These are phyloP conservation scores for Chenopodium suecicum DNA, from an alignment of 148 eudicot species.

Conservation along the genomic window DNA sequence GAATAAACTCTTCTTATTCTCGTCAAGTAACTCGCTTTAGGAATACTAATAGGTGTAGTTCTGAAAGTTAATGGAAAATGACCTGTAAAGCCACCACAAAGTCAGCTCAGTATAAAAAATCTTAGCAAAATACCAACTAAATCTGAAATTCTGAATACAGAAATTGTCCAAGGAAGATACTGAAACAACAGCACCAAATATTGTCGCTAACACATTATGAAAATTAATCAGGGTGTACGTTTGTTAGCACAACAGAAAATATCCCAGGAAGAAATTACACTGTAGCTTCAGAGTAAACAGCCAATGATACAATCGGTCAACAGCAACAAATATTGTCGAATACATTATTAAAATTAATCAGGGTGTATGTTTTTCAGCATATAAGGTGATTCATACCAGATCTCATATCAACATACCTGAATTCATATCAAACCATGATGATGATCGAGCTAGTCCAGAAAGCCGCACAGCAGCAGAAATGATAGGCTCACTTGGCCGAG, in stretches of 20 bases:
- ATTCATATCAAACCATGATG: slow-evolving; percentile 94
- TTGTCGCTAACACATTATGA: too few species aligned
- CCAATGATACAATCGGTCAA: neutral
- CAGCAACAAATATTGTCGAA: neutral
- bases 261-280: neutral
- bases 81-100: slow-evolving; percentile 47
- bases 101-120: neutral
- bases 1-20: slow-evolving; percentile 96
- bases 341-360: neutral
- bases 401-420: slow-evolving; percentile 45
- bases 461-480: slow-evolving; percentile 39
- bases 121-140: neutral
- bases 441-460: slow-evolving; percentile 83
- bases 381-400: neutral
- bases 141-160: too few species aligned
- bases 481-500: slow-evolving; percentile 53
- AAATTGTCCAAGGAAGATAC: too few species aligned
- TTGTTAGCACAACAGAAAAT: too few species aligned
- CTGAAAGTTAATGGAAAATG: slow-evolving; percentile 74
- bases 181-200: too few species aligned
- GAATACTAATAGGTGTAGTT: slow-evolving; percentile 98
- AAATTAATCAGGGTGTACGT: too few species aligned
- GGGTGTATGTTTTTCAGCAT: neutral
- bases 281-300: neutral
- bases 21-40: slow-evolving; percentile 67